Evolutionary conservation across 768 basidiomycete species (phyloP), one percentile per base, ranked within the genome.

Genomic region (Mycena pura): DNA sequence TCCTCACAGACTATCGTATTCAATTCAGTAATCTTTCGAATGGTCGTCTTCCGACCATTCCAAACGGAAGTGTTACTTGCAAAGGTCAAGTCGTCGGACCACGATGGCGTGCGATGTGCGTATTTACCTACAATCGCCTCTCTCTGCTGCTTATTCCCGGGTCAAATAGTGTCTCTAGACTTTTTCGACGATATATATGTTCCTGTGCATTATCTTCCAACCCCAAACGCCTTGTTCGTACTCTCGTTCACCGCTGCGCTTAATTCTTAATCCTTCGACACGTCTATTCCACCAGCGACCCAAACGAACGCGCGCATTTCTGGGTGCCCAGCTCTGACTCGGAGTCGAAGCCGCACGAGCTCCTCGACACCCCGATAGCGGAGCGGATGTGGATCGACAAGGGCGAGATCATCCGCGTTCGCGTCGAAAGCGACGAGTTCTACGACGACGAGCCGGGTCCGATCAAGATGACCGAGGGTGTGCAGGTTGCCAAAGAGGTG

Each of bases 181-280:
- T 98, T 99, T 80, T 99, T 99, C 69, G 93, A 95, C 74, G 95
- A 98, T 68, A 89, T 98, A 22, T 92, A 93, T 70, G 84, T 98
- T 44, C 93, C 95, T 0, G 76, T 84, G 0, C 78, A 84, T 3
- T 89, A 93, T 58, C 85, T 98, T 6, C 95, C 96, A 2, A 86
- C 90, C 68, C 90, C 93, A 25, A 85, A 83, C 36, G 86, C 90
- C 4, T 94, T 93, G 92, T 92, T 71, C 48, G 89, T 74, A 6
- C 39, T 49, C 32, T 58, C 31, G 13, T 22, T 21, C 39, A 44
- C 27, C 47, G n/a, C 25, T 28, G 25, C 25, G n/a, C n/a, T n/a
- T n/a, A n/a, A 48, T 31, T 3, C 15, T 14, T 29, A 11, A 52
- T 59, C 25, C 29, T 44, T 51, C 13, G 41, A 47, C 51, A 11